A percentile compares a stretch with the other conserved stretches of the same genome.
These are phyloP conservation scores for Tolypocladium ovalisporum DNA, from an alignment of 2,329 filamentous ascomycete species.

Conservation along the genomic window DNA sequence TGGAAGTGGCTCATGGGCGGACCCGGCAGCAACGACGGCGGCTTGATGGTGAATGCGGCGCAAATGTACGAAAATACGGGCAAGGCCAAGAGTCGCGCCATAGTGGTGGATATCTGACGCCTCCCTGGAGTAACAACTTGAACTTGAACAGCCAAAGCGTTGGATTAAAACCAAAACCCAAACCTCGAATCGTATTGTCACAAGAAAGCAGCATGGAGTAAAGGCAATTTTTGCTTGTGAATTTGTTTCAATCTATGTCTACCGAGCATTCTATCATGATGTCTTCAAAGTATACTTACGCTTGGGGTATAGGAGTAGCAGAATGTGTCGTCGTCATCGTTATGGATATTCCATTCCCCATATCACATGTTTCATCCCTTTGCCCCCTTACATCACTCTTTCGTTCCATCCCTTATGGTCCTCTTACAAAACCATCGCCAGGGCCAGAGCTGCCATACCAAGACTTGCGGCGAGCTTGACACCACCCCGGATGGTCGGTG, in stretches of 20 bases:
- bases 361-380: neutral
- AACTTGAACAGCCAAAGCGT: neutral
- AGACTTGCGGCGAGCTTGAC: neutral
- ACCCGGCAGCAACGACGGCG: conserved; percentile 35
- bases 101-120: conserved; percentile 22
- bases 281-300: neutral
- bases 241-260: neutral
- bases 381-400: neutral
- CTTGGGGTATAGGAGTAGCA: neutral
- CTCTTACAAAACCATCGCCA: conserved; percentile 1
- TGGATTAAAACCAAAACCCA: too few relatives aligned
- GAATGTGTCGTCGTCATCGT: neutral
- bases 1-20: conserved; percentile 49
- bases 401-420: neutral
- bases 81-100: conserved; percentile 28
- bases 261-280: neutral
- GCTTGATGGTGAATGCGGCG: conserved; percentile 45
- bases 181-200: too few relatives aligned
- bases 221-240: neutral
- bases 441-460: neutral
- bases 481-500: neutral
- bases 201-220: too few relatives aligned
- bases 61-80: conserved; percentile 45
- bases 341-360: neutral
- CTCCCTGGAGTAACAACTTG: too few relatives aligned